Evolutionary conservation across 257 asterid genomes (phyloP).

Genomic region (Przewalskia tangutica): DNA sequence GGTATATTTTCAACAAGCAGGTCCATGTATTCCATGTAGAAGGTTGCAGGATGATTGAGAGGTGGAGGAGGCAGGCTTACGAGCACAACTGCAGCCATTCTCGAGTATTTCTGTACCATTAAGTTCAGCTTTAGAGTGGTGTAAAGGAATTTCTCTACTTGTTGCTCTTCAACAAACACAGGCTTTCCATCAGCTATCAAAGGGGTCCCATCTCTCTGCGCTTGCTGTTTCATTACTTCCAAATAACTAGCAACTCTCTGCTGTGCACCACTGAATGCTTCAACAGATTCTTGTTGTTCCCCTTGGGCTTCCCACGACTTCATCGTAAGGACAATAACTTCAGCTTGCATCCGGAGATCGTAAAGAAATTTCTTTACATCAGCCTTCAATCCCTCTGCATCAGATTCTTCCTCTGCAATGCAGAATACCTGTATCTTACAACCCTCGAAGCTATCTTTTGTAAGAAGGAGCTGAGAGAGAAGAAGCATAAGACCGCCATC

Average conservation of each 20-base stretch:
- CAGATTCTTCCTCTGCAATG: constrained; percentile 94
- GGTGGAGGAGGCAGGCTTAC: constrained; percentile 98
- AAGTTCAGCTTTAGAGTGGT: constrained; percentile 86
- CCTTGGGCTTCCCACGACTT: constrained; percentile 76
- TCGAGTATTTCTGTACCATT: constrained; percentile 65
- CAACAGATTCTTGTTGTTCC: constrained; percentile 72
- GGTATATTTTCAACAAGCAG: constrained; percentile 90
- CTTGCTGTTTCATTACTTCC: constrained; percentile 50
- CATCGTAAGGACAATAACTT: constrained; percentile 89
- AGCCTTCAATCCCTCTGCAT: constrained; percentile 80
- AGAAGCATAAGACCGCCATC: constrained; percentile 98
- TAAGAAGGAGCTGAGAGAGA: constrained; percentile 88
- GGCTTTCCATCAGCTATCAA: constrained; percentile 74
- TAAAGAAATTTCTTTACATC: constrained; percentile 88
- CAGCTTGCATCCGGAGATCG: constrained; percentile 96
- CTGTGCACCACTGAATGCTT: constrained; percentile 60
- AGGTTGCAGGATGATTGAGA: constrained; percentile 67
- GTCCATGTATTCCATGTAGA: constrained; percentile 97
- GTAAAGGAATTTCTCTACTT: constrained; percentile 72
- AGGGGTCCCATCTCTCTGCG: constrained; percentile 41
- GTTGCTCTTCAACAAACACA: constrained; percentile 63
- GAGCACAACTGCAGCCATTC: constrained; percentile 94
- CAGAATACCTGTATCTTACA: constrained; percentile 96
- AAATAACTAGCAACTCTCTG: constrained; percentile 56
- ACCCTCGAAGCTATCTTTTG: constrained; percentile 88